Evolutionary conservation across 2,329 filamentous ascomycete species (phyloP).

Genomic region (Rutstroemia sp.): DNA sequence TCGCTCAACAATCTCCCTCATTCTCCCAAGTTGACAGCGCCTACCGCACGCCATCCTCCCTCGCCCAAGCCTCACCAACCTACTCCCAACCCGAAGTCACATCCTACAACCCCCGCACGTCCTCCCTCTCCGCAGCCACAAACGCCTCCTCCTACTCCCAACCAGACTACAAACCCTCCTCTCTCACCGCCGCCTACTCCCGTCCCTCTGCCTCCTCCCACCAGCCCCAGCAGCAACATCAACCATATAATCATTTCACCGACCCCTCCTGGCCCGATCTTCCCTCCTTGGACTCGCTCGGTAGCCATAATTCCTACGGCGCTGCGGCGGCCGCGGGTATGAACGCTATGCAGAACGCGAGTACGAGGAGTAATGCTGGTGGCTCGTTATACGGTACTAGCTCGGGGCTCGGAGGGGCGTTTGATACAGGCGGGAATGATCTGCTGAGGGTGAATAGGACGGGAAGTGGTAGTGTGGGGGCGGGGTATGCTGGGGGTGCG

Average conservation of each 20-base stretch:
- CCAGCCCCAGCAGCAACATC: constrained; percentile 12
- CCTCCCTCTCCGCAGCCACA: constrained; percentile 21
- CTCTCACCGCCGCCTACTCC: constrained; percentile 17
- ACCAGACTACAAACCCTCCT: constrained; percentile 14
- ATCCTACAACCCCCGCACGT: constrained; percentile 20
- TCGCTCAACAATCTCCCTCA: constrained; percentile 25
- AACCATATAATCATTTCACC: constrained; percentile 23
- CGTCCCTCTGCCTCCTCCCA: constrained; percentile 24
- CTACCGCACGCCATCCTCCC: constrained; percentile 18
- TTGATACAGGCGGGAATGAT: constrained; percentile 12
- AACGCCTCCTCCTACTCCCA: constrained; percentile 22
- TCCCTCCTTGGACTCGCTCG: constrained; percentile 21
- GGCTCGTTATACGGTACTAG: constrained; percentile 14
- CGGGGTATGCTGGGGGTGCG: constrained; percentile 12
- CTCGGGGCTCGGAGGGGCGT: constrained; percentile 13
- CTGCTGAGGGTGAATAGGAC: constrained; percentile 18
- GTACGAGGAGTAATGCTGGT: constrained; percentile 5
- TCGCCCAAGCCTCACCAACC: constrained; percentile 25
- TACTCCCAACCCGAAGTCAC: constrained; percentile 22
- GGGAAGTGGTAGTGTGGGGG: constrained; percentile 17
- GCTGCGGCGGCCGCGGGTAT: constrained; percentile 8
- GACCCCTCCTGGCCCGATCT: constrained; percentile 27
- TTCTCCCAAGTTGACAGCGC: constrained; percentile 23
- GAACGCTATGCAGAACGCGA: not conserved
- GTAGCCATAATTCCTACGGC: not conserved